These are phyloP conservation scores for Lactarius quietus DNA, from an alignment of 768 basidiomycete genomes.

Conservation along the genomic window DNA sequence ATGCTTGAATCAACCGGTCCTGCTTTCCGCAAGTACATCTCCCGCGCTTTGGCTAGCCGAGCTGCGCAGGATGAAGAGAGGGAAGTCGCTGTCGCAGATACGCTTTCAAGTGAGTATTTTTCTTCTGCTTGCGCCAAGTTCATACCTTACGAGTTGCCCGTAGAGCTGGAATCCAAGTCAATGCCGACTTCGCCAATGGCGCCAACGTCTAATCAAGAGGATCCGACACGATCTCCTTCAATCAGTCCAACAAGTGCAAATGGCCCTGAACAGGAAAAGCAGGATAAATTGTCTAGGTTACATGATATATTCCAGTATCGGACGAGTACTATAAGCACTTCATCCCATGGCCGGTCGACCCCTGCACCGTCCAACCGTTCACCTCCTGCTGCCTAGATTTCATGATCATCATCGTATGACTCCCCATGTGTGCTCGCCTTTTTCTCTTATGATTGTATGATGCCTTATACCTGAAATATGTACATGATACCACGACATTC, in stretches of 20 bases:
- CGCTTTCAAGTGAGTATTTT: slow-evolving; percentile 63
- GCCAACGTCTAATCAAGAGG: slow-evolving; percentile 6
- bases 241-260: slow-evolving; percentile 25
- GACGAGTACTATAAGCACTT: slow-evolving; percentile 55
- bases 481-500: slow-evolving; percentile 18
- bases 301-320: slow-evolving; percentile 85
- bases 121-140: background rate
- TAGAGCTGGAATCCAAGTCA: slow-evolving; percentile 27
- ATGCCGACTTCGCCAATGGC: slow-evolving; percentile 1
- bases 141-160: background rate
- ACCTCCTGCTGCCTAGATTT: slow-evolving; percentile 14
- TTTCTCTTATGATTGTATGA: slow-evolving; percentile 13
- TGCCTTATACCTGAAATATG: slow-evolving; percentile 20
- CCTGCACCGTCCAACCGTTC: slow-evolving; percentile 13
- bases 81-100: slow-evolving; percentile 76
- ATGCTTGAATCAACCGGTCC: slow-evolving; percentile 85
- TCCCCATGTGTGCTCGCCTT: background rate
- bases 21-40: slow-evolving; percentile 90
- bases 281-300: slow-evolving; percentile 68
- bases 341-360: slow-evolving; percentile 34
- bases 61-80: slow-evolving; percentile 86
- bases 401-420: background rate
- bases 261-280: slow-evolving; percentile 36
- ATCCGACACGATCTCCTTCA: slow-evolving; percentile 24
- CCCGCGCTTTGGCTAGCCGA: slow-evolving; percentile 78